phyloP scores from a whole-genome alignment of 768 basidiomycete species.

The Mrakia blollopis region DNA sequence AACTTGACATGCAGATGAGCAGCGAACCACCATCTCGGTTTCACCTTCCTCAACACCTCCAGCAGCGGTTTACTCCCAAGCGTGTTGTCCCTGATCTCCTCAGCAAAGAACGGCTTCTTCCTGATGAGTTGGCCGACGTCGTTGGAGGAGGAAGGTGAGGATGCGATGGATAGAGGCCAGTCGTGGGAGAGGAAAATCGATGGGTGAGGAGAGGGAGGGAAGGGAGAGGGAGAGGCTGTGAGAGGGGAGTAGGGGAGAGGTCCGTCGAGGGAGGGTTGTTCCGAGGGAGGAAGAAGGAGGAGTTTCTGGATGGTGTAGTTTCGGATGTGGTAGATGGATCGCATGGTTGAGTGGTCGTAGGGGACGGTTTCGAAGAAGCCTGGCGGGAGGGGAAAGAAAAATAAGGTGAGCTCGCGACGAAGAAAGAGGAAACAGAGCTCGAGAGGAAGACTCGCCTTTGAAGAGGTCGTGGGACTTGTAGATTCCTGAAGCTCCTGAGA shows the following conservation, averaged over 20 bases:
- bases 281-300: constrained; percentile 27
- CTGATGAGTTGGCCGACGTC: constrained; percentile 61
- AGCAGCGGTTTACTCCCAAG: constrained; percentile 85
- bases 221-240: constrained; percentile 18
- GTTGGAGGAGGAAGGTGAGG: constrained; percentile 52
- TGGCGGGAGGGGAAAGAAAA: constrained; percentile 30
- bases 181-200: constrained; percentile 87
- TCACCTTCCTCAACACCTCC: constrained; percentile 64
- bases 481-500: constrained; percentile 89
- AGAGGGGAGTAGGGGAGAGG: not conserved
- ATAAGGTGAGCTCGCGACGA: not conserved
- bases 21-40: constrained; percentile 84
- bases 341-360: constrained; percentile 64
- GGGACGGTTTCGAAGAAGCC: constrained; percentile 77
- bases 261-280: not conserved
- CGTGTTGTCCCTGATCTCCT: constrained; percentile 61
- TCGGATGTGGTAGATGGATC: constrained; percentile 86
- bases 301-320: constrained; percentile 76
- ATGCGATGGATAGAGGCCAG: constrained; percentile 84
- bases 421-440: not conserved
- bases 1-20: constrained; percentile 87
- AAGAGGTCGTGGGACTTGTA: constrained; percentile 72
- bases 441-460: constrained; percentile 48
- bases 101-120: constrained; percentile 69
- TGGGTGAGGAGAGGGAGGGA: constrained; percentile 19